Percentiles rank a stretch among this genome's conserved stretches.
Conservation (phyloP, 2,329 filamentous ascomycete species). For the Ilyonectria destructans region DNA sequence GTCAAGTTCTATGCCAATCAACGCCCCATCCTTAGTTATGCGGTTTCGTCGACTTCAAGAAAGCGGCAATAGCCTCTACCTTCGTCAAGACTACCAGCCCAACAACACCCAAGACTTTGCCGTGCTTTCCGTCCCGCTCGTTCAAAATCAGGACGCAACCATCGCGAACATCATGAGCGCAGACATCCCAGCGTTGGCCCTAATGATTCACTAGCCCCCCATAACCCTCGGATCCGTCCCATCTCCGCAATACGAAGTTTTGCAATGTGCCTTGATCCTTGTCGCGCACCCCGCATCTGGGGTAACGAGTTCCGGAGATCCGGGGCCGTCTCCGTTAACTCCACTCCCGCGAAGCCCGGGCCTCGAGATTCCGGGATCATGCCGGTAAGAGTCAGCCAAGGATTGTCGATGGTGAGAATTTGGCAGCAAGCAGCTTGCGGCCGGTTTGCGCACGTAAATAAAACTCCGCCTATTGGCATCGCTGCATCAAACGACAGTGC, state of each 20-base stretch:
- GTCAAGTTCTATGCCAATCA: background rate
- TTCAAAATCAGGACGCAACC: background rate
- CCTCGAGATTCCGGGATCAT: background rate
- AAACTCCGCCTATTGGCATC: background rate
- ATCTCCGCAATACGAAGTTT: slow-evolving; percentile 8
- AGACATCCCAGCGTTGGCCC: slow-evolving; percentile 4
- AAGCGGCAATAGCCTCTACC: background rate
- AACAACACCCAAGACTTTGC: background rate
- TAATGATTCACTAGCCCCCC: slow-evolving; percentile 33
- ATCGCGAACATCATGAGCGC: background rate
- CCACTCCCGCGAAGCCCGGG: background rate
- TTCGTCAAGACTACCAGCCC: background rate
- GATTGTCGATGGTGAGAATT: background rate
- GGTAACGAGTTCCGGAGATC: slow-evolving; percentile 37
- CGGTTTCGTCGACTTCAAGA: background rate
- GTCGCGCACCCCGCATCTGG: slow-evolving; percentile 33
- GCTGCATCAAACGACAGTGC: background rate
- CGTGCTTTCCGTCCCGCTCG: background rate
- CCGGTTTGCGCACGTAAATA: background rate
- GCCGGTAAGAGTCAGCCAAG: background rate
- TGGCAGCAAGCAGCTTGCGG: background rate
- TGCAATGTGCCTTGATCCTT: background rate
- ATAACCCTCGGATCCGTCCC: background rate
- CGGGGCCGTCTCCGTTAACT: background rate
- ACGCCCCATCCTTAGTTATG: background rate